Base-by-base conservation (phyloP, 2,329 filamentous ascomycete species). In the Didymella lethalis region DNA sequence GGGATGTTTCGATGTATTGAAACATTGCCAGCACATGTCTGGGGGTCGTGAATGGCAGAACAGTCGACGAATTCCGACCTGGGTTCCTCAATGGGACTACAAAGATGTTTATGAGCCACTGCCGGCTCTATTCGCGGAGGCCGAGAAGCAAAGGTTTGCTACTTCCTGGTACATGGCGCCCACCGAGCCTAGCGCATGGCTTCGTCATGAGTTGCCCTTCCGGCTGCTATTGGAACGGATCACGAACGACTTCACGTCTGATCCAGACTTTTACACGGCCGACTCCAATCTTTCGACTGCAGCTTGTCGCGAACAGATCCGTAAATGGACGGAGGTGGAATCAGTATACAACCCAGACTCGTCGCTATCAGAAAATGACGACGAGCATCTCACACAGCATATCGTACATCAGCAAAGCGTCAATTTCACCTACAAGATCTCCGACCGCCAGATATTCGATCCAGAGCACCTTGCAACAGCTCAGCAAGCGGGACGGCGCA, bases 31-130 rank as follows among this genome's bases (percentile, higher is more conserved):
- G 18, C 45, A 47, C 14, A 29, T 34, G 11, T 16, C 23, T 16
- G 31, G 6, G 8, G 40, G 20, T 7, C 26, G 31, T 8, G n/a
- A 16, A 2, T 52, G 45, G 29, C 29, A 25, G 14, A 23, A 48
- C 11, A 34, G 3, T 4, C n/a, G 20, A 16, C 12, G 7, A 7
- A 10, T 5, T 2, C 23, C 31, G 1, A 12, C 31, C 2, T 53
- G 50, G 50, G 11, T 53, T 1, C 50, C 41, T 7, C 50, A 38
- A 10, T 45, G 50, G 50, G 41, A 53, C 10, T 20, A 14, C 16
- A 29, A 36, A 3, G 16, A 34, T 38, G 41, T 12, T 1, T 38
- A 25, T 7, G 31, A 36, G 16, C 50, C 50, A 16, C 25, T 43
- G 7, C 50, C 50, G 0, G 23, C 28, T 16, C 50, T 46, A 5